Evolutionary conservation across 1,139 yeast species (phyloP).

Genomic region (Barnettozyma hawaiiensis): DNA sequence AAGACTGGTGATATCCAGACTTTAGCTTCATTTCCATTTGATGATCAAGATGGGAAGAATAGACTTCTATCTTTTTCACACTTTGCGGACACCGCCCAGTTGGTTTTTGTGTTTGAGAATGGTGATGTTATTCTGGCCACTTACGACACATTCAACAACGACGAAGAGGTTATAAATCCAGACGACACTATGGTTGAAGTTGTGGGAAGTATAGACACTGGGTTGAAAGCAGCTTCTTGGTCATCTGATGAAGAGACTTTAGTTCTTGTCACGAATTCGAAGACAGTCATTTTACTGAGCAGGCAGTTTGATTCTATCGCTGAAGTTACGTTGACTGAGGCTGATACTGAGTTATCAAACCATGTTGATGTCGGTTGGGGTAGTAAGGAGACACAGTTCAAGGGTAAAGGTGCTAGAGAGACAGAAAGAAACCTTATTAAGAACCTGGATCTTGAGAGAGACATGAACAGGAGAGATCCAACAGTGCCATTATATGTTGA

Average conservation of each 20-base stretch:
- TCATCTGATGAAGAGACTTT: slow-evolving; percentile 88
- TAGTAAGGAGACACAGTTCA: slow-evolving; percentile 91
- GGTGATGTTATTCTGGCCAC: slow-evolving; percentile 69
- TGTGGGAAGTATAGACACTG: slow-evolving; percentile 81
- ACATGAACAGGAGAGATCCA: slow-evolving; percentile 73
- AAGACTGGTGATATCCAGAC: slow-evolving; percentile 50
- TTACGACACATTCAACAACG: slow-evolving; percentile 41
- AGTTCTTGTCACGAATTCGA: slow-evolving; percentile 59
- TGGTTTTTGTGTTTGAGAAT: slow-evolving; percentile 54
- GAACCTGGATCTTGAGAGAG: slow-evolving; percentile 65
- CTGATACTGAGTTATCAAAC: slow-evolving; percentile 66
- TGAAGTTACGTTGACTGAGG: slow-evolving; percentile 52
- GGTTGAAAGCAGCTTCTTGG: slow-evolving; percentile 75
- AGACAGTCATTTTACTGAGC: slow-evolving; percentile 61
- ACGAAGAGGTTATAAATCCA: slow-evolving; percentile 40
- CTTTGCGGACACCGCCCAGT: slow-evolving; percentile 57
- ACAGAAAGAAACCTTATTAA: slow-evolving; percentile 54
- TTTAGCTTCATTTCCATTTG: slow-evolving; percentile 50
- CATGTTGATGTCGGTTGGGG: slow-evolving; percentile 99
- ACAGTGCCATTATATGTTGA: slow-evolving; percentile 76
- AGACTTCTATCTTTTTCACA: slow-evolving; percentile 50
- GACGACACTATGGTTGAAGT: slow-evolving; percentile 58
- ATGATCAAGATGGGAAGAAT: slow-evolving; percentile 9
- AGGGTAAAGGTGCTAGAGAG: slow-evolving; percentile 90
- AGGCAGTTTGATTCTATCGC: slow-evolving; percentile 75